phyloP scores from a whole-genome alignment of 345 rosid genomes.

The Isatis tinctoria region DNA sequence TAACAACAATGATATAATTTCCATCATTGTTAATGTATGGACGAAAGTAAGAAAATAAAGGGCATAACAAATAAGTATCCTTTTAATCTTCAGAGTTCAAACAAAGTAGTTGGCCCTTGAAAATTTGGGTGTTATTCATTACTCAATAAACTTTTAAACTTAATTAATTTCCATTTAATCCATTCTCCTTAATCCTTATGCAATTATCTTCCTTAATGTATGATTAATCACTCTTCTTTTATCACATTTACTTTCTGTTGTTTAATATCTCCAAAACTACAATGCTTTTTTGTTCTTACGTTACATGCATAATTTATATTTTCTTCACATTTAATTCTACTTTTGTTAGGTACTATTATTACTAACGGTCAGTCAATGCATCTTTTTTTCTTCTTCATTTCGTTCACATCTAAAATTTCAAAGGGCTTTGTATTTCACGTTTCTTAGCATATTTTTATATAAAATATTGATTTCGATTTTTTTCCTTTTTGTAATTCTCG shows the following conservation, averaged over 20 bases:
- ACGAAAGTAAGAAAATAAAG: no score
- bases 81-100: neutral
- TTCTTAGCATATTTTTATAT: neutral
- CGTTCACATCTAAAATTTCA: conserved; percentile 2
- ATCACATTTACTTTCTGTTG: conserved; percentile 3
- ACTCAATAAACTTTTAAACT: neutral
- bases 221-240: neutral
- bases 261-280: neutral
- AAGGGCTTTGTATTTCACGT: neutral
- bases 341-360: neutral
- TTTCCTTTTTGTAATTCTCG: neutral
- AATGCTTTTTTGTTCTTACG: neutral
- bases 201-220: neutral
- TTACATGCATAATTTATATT: conserved; percentile 13
- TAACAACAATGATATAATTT: no score
- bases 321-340: neutral
- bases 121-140: conserved; percentile 12
- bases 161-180: neutral
- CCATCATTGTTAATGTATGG: no score
- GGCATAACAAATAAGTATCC: neutral
- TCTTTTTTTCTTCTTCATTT: neutral
- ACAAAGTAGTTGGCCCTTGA: conserved; percentile 5
- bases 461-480: neutral
- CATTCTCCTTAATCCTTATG: neutral
- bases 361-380: conserved; percentile 12